Conservation (phyloP, 2,329 filamentous ascomycete species). For the Elsinoe fawcettii region DNA sequence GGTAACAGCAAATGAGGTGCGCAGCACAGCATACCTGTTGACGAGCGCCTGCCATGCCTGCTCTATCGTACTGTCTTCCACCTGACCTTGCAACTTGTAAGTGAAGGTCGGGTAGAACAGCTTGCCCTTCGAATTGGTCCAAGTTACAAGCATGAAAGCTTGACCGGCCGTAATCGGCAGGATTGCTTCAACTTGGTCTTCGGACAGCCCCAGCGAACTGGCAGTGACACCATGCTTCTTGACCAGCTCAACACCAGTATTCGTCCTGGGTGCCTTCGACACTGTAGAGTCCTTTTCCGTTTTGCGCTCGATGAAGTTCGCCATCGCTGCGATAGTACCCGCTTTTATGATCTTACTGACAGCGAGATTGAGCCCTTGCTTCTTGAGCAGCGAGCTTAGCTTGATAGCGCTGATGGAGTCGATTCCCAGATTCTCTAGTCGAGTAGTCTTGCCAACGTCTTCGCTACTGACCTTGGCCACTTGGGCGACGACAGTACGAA, state of each 20-base stretch:
- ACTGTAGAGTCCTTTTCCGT: background rate
- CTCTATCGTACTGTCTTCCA: slow-evolving; percentile 39
- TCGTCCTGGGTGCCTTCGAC: background rate
- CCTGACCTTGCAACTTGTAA: slow-evolving; percentile 44
- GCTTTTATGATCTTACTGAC: slow-evolving; percentile 66
- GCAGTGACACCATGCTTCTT: slow-evolving; percentile 8
- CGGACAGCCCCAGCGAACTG: slow-evolving; percentile 31
- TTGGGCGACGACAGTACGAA: slow-evolving; percentile 41
- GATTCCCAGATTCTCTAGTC: slow-evolving; percentile 75
- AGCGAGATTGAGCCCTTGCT: slow-evolving; percentile 52
- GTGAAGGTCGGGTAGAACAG: slow-evolving; percentile 69
- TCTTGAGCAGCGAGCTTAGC: slow-evolving; percentile 62
- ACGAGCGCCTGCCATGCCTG: slow-evolving; percentile 56
- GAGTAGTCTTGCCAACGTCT: slow-evolving; percentile 54
- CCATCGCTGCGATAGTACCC: slow-evolving; percentile 59
- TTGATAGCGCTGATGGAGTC: slow-evolving; percentile 93
- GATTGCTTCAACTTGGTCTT: slow-evolving; percentile 45
- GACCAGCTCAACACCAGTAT: slow-evolving; percentile 13
- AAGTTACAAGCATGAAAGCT: slow-evolving; percentile 68
- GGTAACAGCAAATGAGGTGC: slow-evolving; percentile 58
- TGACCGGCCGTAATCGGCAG: slow-evolving; percentile 71
- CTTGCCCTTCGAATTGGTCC: slow-evolving; percentile 58
- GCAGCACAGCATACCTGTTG: slow-evolving; percentile 53
- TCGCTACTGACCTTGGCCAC: slow-evolving; percentile 54
- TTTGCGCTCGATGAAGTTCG: slow-evolving; percentile 27